These are phyloP conservation scores for Puccinia coronata DNA, from an alignment of 1,284 basidiomycete genomes.

Conservation along the genomic window DNA sequence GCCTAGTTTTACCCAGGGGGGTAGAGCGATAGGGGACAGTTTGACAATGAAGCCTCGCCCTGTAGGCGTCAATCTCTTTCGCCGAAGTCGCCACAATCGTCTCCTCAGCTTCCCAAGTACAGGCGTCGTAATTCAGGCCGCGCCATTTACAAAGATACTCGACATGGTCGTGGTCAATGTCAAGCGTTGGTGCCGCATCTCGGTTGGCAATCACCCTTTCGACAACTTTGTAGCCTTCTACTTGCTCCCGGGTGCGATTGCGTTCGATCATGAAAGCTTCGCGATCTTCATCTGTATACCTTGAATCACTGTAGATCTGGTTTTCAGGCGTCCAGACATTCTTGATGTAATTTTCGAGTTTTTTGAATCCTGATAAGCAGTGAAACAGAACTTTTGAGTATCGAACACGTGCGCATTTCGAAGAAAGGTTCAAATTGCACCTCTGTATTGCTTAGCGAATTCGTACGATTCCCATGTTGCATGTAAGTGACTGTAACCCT, in stretches of 20 bases:
- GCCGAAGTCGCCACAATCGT: constrained; percentile 59
- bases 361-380: constrained; percentile 75
- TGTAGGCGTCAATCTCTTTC: constrained; percentile 77
- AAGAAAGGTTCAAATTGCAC: constrained; percentile 77
- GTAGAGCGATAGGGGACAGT: constrained; percentile 85
- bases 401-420: constrained; percentile 72
- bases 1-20: constrained; percentile 73
- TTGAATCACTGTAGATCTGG: constrained; percentile 68
- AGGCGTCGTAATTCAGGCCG: constrained; percentile 88
- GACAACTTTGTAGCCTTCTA: constrained; percentile 86
- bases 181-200: constrained; percentile 66
- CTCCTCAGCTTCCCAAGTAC: constrained; percentile 85
- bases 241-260: constrained; percentile 83
- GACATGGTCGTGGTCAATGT: constrained; percentile 64
- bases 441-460: constrained; percentile 67
- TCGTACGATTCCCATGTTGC: constrained; percentile 38
- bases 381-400: background rate
- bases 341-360: constrained; percentile 99
- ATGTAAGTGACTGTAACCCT: constrained; percentile 61
- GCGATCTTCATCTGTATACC: constrained; percentile 79
- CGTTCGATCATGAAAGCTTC: constrained; percentile 79
- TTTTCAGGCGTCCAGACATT: constrained; percentile 71
- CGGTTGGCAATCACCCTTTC: constrained; percentile 88
- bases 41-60: constrained; percentile 73
- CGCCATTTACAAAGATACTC: constrained; percentile 99